Percentiles rank a stretch among this genome's conserved stretches.
Conservation (phyloP, 2,329 filamentous ascomycete genomes). For the Hypoxylon sp. region DNA sequence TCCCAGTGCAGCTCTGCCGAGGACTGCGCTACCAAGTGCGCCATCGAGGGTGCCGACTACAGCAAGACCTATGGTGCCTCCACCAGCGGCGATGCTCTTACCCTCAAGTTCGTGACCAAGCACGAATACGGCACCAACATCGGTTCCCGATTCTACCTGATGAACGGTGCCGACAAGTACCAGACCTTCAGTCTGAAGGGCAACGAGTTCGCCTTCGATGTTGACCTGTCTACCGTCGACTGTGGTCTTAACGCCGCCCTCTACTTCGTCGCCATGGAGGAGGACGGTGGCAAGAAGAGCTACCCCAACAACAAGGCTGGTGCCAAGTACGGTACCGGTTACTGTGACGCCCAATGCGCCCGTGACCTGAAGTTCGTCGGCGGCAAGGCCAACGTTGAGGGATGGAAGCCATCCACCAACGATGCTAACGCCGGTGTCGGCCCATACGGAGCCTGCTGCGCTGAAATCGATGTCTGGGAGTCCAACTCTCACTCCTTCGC, state of each 20-base stretch:
- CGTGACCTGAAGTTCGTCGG: conserved; percentile 68
- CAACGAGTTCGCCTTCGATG: conserved; percentile 75
- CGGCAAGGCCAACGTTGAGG: conserved; percentile 64
- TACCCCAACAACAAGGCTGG: conserved; percentile 63
- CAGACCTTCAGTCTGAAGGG: conserved; percentile 71
- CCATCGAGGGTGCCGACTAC: conserved; percentile 64
- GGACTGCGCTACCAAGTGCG: conserved; percentile 62
- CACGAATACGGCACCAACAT: conserved; percentile 60
- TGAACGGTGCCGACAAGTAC: conserved; percentile 69
- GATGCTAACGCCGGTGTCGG: conserved; percentile 67
- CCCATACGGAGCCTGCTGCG: conserved; percentile 68
- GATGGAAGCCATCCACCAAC: conserved; percentile 64
- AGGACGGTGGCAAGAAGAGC: conserved; percentile 66
- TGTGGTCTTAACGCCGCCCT: conserved; percentile 76
- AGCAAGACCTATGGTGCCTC: conserved; percentile 64
- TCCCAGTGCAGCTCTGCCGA: conserved; percentile 56
- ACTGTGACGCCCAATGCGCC: conserved; percentile 67
- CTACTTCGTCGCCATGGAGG: conserved; percentile 71
- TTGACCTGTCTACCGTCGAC: conserved; percentile 71
- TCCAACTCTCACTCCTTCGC: conserved; percentile 74
- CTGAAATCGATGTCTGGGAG: conserved; percentile 74
- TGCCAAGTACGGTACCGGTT: conserved; percentile 68
- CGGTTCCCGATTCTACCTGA: conserved; percentile 69
- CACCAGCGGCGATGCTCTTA: conserved; percentile 63
- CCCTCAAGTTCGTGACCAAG: conserved; percentile 67